These are phyloP conservation scores for Umbellularia californica DNA, from an alignment of 164 flowering plant genomes.

Conservation along the genomic window DNA sequence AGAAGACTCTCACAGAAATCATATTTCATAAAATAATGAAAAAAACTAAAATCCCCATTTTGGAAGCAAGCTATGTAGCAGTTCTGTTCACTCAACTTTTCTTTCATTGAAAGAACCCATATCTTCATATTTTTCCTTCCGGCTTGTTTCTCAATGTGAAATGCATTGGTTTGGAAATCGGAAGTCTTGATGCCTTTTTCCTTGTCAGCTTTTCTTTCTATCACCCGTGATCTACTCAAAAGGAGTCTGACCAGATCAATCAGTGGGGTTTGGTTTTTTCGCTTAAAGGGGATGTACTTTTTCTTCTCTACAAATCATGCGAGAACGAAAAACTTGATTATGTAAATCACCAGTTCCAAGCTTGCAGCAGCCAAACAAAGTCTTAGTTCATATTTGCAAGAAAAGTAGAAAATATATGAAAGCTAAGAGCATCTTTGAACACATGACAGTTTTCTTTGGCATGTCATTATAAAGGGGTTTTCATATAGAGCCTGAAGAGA, in stretches of 20 bases:
- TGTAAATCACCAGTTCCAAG: not conserved
- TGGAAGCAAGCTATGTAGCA: not conserved
- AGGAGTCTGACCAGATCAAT: not conserved
- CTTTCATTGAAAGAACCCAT: not conserved
- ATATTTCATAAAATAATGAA: not conserved
- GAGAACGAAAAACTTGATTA: not conserved
- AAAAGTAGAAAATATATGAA: not conserved
- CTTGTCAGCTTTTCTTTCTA: not conserved
- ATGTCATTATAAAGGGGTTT: too few relatives aligned
- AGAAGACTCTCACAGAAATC: not conserved
- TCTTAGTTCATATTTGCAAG: not conserved
- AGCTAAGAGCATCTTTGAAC: not conserved
- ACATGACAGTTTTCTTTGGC: too few relatives aligned
- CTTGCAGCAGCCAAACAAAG: not conserved
- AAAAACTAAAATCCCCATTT: not conserved
- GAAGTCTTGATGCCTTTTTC: not conserved
- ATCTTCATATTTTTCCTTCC: not conserved
- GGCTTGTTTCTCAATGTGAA: not conserved
- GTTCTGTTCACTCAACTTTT: not conserved
- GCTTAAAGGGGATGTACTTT: not conserved
- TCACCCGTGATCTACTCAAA: constrained; percentile 5
- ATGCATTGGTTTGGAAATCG: not conserved
- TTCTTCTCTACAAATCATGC: constrained; percentile 1
- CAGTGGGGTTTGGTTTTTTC: constrained; percentile 1
- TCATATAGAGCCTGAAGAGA: too few relatives aligned